Conservation (phyloP, 1,284 basidiomycete species). For the Trametes hirsuta region DNA sequence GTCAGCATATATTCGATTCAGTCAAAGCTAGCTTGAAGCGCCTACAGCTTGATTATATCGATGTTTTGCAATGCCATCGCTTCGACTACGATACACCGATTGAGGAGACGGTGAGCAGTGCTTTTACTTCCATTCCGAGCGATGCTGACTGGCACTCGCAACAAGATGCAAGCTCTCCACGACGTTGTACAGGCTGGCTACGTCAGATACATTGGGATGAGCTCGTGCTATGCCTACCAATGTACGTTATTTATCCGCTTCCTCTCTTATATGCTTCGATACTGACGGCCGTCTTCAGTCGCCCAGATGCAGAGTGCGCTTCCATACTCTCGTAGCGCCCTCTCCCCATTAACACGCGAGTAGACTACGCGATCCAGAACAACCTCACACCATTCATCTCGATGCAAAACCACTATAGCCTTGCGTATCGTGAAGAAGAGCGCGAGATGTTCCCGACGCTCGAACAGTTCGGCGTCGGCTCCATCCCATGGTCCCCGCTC, state of each 20-base stretch:
- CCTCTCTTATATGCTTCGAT: neutral
- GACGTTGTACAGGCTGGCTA: slow-evolving; percentile 41
- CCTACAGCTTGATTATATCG: slow-evolving; percentile 46
- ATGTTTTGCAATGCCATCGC: slow-evolving; percentile 38
- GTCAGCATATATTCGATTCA: slow-evolving; percentile 46
- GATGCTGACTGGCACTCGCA: too few relatives aligned
- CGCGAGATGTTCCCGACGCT: slow-evolving; percentile 51
- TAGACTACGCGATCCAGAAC: slow-evolving; percentile 41
- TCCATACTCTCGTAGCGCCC: slow-evolving; percentile 36
- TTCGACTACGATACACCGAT: slow-evolving; percentile 34
- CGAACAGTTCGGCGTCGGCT: slow-evolving; percentile 40
- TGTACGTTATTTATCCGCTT: slow-evolving; percentile 18
- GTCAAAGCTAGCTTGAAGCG: slow-evolving; percentile 44
- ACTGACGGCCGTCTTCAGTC: slow-evolving; percentile 12
- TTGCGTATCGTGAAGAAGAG: slow-evolving; percentile 53
- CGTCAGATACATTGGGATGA: slow-evolving; percentile 46
- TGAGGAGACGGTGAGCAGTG: slow-evolving; percentile 27
- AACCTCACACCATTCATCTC: slow-evolving; percentile 53
- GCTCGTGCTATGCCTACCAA: slow-evolving; percentile 36
- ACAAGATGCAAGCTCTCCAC: slow-evolving; percentile 39
- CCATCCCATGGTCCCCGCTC: slow-evolving; percentile 48
- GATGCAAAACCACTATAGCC: slow-evolving; percentile 56
- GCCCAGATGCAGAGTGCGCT: slow-evolving; percentile 49
- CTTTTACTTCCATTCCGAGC: neutral
- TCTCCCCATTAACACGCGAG: slow-evolving; percentile 41